Conservation (phyloP, 2,329 filamentous ascomycete species). For the Madurella mycetomatis region DNA sequence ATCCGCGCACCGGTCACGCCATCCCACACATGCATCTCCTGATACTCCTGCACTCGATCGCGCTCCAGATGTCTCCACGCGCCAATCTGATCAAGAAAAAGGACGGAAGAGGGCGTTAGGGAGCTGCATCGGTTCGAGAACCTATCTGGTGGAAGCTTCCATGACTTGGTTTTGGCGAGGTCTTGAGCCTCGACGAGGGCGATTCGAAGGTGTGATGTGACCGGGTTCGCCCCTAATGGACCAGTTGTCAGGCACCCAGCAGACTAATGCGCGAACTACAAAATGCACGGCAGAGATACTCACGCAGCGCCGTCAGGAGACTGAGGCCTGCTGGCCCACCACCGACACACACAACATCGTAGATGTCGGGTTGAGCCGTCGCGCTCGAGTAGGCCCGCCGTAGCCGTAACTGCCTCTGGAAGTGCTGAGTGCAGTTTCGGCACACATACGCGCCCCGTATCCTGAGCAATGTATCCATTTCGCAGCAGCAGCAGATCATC, state of each 20-base stretch:
- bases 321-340: constrained; percentile 87
- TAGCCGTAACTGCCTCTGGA: constrained; percentile 35
- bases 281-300: constrained; percentile 25
- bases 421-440: constrained; percentile 41
- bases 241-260: background rate
- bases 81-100: constrained; percentile 76
- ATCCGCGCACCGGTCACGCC: constrained; percentile 83
- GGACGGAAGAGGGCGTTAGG: constrained; percentile 81
- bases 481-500: background rate
- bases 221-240: constrained; percentile 62
- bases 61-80: constrained; percentile 75
- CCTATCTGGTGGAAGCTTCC: constrained; percentile 60
- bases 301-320: constrained; percentile 71
- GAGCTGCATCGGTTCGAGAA: constrained; percentile 97
- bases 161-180: constrained; percentile 63
- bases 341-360: constrained; percentile 89
- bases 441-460: constrained; percentile 38
- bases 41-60: constrained; percentile 76
- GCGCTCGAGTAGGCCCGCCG: constrained; percentile 41
- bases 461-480: constrained; percentile 26
- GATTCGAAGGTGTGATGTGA: constrained; percentile 72
- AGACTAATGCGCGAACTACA: background rate
- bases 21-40: constrained; percentile 99
- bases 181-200: constrained; percentile 90
- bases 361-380: constrained; percentile 60